phyloP scores from a whole-genome alignment of 768 basidiomycete genomes.

The Xerocomellus dryophilus region DNA sequence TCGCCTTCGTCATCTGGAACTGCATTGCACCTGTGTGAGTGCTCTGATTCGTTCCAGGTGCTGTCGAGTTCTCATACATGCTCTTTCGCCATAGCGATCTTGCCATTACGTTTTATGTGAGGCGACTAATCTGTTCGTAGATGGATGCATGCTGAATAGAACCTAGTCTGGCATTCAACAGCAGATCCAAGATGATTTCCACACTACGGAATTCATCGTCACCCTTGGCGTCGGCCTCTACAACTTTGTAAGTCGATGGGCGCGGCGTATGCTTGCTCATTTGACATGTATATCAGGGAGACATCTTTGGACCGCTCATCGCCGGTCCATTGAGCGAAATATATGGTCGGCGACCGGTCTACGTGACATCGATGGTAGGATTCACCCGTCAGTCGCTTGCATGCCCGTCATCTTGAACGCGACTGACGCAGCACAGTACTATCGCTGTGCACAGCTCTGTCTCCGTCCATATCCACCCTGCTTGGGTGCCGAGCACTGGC shows the following conservation, averaged over 20 bases:
- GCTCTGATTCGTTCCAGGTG: background rate
- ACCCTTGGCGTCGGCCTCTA: conserved; percentile 28
- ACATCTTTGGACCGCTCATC: conserved; percentile 26
- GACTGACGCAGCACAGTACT: conserved; percentile 19
- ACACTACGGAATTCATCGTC: conserved; percentile 15
- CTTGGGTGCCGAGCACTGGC: conserved; percentile 20
- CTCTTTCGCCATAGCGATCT: conserved; percentile 17
- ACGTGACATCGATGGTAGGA: conserved; percentile 18
- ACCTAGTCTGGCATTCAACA: conserved; percentile 28
- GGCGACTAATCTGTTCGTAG: background rate
- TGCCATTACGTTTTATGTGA: conserved; percentile 29
- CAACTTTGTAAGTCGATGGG: conserved; percentile 23
- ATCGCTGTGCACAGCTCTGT: conserved; percentile 21
- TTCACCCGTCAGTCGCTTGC: conserved; percentile 20
- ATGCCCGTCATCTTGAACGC: background rate
- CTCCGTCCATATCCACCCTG: conserved; percentile 21
- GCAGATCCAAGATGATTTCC: conserved; percentile 27
- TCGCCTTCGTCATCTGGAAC: conserved; percentile 29
- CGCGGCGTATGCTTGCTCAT: background rate
- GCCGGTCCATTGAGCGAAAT: conserved; percentile 26
- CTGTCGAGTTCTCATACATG: background rate
- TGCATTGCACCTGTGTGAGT: conserved; percentile 31
- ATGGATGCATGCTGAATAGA: conserved; percentile 2
- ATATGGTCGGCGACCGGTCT: conserved; percentile 25
- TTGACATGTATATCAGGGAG: conserved; percentile 15